A percentile compares a stretch with the other conserved stretches of the same genome.
phyloP scores from a whole-genome alignment of 2,329 filamentous ascomycete species.

The Aspergillus pseudonomiae region DNA sequence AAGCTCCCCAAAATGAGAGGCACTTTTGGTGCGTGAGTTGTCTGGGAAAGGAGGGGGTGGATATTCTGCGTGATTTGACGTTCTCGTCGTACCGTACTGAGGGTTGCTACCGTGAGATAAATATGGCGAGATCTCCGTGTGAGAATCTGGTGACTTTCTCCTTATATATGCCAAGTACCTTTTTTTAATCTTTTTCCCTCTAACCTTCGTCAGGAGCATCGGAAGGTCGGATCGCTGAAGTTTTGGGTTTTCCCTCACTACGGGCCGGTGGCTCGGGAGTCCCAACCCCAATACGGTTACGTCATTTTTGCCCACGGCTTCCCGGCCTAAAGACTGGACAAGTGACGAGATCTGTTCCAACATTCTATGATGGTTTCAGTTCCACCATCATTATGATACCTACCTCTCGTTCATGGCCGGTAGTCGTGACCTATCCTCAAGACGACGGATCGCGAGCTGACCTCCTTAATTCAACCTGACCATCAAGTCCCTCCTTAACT shows the following conservation, averaged over 20 bases:
- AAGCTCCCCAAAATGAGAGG: slow-evolving; percentile 20
- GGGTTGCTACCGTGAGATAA: slow-evolving; percentile 21
- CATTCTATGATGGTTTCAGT: background rate
- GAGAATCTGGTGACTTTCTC: slow-evolving; percentile 1
- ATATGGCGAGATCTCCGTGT: background rate
- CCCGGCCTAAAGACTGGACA: slow-evolving; percentile 9
- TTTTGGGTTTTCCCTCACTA: slow-evolving; percentile 14
- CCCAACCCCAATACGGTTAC: slow-evolving; percentile 9
- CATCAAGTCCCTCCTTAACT: background rate
- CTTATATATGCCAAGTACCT: background rate
- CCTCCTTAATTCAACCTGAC: background rate
- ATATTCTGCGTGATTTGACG: slow-evolving; percentile 6
- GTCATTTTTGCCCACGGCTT: slow-evolving; percentile 20
- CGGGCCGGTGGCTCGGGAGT: slow-evolving; percentile 20
- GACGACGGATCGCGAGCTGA: too few relatives aligned
- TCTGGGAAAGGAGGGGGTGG: slow-evolving; percentile 11
- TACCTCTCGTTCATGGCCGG: background rate
- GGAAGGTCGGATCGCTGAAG: slow-evolving; percentile 18
- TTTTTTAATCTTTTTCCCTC: background rate
- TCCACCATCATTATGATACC: slow-evolving; percentile 3
- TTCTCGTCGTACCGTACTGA: background rate
- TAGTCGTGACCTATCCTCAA: too few relatives aligned
- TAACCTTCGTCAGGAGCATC: slow-evolving; percentile 3
- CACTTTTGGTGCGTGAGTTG: slow-evolving; percentile 16
- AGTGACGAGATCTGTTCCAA: slow-evolving; percentile 2